Percentiles rank a stretch among this genome's conserved stretches.
phyloP scores from a whole-genome alignment of 2,329 filamentous ascomycete species.

The Pyricularia pennisetigena region DNA sequence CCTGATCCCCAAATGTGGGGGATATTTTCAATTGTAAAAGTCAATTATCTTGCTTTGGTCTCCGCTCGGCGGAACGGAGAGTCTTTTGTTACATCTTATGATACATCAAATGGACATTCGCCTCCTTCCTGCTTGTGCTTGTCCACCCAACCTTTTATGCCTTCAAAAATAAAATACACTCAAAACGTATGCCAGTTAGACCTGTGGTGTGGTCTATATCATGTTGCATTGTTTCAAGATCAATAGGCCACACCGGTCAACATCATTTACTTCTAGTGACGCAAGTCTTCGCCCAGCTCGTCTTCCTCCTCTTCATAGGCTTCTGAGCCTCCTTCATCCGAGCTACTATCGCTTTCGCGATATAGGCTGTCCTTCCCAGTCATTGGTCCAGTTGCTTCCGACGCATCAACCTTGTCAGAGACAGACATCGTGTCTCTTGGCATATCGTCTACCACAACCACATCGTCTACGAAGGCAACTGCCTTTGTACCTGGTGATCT shows the following conservation, averaged over 20 bases:
- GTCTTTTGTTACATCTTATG: not conserved
- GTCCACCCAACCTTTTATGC: not conserved
- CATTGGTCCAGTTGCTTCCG: conserved; percentile 3
- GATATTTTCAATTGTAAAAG: not conserved
- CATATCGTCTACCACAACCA: conserved; percentile 22
- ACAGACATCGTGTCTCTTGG: conserved; percentile 14
- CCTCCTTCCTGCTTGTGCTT: not conserved
- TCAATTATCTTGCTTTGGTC: not conserved
- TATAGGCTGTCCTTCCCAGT: not conserved
- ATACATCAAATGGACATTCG: not conserved
- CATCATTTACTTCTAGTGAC: conserved; percentile 7
- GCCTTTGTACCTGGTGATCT: conserved; percentile 30
- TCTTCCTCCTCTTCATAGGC: conserved; percentile 21
- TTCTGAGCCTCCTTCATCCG: conserved; percentile 15
- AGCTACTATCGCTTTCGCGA: not conserved
- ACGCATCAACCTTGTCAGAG: conserved; percentile 6
- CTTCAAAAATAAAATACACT: too few species aligned
- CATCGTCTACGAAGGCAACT: conserved; percentile 53
- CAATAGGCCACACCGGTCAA: not conserved
- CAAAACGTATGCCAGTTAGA: not conserved
- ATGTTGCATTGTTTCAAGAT: not conserved
- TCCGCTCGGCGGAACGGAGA: not conserved
- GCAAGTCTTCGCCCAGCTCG: conserved; percentile 15
- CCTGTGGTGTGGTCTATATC: not conserved
- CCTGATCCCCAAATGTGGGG: not conserved